Evolutionary conservation across 2,329 filamentous ascomycete genomes (phyloP).

Genomic region (Ilyonectria destructans): DNA sequence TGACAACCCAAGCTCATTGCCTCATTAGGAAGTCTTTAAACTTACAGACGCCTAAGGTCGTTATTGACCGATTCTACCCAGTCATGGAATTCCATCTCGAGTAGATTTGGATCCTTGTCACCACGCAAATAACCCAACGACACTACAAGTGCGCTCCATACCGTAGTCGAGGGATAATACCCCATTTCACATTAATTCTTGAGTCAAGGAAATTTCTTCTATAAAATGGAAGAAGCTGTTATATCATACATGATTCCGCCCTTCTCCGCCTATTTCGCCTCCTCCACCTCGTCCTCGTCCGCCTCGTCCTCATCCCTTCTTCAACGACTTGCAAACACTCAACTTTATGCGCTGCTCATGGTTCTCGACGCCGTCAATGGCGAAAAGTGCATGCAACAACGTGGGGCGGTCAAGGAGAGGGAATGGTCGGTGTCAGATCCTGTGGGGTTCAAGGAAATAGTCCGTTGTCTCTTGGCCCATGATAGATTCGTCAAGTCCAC

Average conservation of each 20-base stretch:
- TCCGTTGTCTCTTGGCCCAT: conserved; percentile 49
- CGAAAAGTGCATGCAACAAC: conserved; percentile 11
- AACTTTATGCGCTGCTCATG: conserved; percentile 5
- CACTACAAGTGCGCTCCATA: neutral
- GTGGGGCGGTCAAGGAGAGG: conserved; percentile 2
- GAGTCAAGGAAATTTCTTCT: conserved; percentile 27
- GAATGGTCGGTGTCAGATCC: conserved; percentile 25
- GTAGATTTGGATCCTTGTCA: neutral
- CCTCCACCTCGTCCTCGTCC: conserved; percentile 11
- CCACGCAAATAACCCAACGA: neutral
- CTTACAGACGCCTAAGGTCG: neutral
- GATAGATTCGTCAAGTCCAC: conserved; percentile 48
- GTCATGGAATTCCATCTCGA: neutral
- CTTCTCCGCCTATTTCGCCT: neutral
- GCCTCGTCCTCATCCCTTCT: conserved; percentile 12
- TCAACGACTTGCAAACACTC: conserved; percentile 20
- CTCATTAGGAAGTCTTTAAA: conserved; percentile 32
- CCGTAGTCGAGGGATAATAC: neutral
- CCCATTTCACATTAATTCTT: neutral
- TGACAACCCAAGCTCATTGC: conserved; percentile 29
- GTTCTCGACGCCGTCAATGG: conserved; percentile 3
- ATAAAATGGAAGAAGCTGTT: conserved; percentile 24
- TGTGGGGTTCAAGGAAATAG: conserved; percentile 37
- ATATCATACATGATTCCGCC: conserved; percentile 35
- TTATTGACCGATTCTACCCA: too few relatives aligned